Base-by-base conservation (phyloP, 2,329 filamentous ascomycete species). In the Ascocoryne sarcoides region DNA sequence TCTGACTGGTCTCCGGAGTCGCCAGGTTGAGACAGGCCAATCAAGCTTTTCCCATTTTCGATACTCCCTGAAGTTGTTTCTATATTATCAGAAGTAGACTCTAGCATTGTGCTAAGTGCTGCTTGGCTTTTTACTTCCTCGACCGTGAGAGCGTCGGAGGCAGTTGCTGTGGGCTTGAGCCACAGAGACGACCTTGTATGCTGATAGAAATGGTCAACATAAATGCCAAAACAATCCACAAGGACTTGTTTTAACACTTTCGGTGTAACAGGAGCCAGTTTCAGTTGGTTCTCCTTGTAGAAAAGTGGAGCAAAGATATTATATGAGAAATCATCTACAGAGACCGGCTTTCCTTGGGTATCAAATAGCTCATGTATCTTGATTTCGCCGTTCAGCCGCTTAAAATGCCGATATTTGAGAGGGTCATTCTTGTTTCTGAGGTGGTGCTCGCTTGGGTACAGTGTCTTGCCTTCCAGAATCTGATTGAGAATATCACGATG, bases 321-420 rank as follows among this genome's bases (percentile, higher is more conserved):
- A 21, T 41, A 47, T 1, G 40, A 47, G 17, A 51, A 41, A 4
- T 49, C 40, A 15, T 43, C 37, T 7, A 39, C 33, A 18, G 41
- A 34, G 14, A 49, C 32, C 2, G 44, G 48, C 17, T 37, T 40
- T 2, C 39, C 43, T 10, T 42, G 17, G 5, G 10, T 5, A 29
- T 37, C 23, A 4, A 46, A 39, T 10, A 43, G 8, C 28, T 43
- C 29, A 5, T 17, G 16, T 3, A 46, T 4, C 3, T 18, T 32
- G 12, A 26, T 26, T 26, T 26, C 23, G 23, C 23, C 23, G 12
- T 7, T 26, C 23, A 12, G 7, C 12, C 12, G 7, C 7, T 12
- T 26, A 26, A 26, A 7, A n/a, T n/a, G n/a, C n/a, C n/a, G n/a
- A 26, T 26, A 26, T 12, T 12, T 26, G 7, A 12, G 7, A 7